Evolutionary conservation across 768 basidiomycete species (phyloP).

Genomic region (Macrolepiota albuminosa): DNA sequence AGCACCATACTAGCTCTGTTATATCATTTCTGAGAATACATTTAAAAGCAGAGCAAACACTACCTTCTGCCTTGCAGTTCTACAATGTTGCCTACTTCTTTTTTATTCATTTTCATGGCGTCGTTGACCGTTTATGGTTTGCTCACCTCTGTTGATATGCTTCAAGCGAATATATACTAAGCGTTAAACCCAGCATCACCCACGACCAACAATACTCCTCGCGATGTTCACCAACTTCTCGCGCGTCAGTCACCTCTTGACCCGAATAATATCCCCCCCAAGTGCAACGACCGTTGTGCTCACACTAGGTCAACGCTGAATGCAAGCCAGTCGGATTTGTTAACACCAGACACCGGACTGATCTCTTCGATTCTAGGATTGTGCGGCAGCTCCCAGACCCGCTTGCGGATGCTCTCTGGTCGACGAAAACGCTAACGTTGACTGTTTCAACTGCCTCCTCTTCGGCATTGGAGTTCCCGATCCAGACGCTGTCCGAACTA

Average conservation of each 20-base stretch:
- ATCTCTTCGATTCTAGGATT: background rate
- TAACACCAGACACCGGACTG: too few relatives aligned
- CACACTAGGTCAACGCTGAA: background rate
- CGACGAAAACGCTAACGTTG: slow-evolving; percentile 2
- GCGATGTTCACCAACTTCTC: slow-evolving; percentile 6
- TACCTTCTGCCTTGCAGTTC: background rate
- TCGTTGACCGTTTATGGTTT: background rate
- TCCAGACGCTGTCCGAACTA: background rate
- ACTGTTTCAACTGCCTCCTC: slow-evolving; percentile 12
- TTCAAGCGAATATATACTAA: background rate
- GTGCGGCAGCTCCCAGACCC: background rate
- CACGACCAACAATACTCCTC: background rate
- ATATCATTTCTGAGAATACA: background rate
- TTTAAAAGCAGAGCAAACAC: background rate
- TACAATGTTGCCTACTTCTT: background rate
- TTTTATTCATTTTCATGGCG: background rate
- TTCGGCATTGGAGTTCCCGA: background rate
- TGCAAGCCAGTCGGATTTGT: background rate
- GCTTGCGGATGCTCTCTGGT: background rate
- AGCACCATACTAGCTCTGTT: background rate
- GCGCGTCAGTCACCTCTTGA: slow-evolving; percentile 4
- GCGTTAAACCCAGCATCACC: background rate
- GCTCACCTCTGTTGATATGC: background rate
- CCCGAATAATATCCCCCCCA: slow-evolving; percentile 2
- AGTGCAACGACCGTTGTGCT: background rate